Evolutionary conservation across 1,139 yeast species (phyloP).

Genomic region (Hemisphaericaspora xylofermentans): DNA sequence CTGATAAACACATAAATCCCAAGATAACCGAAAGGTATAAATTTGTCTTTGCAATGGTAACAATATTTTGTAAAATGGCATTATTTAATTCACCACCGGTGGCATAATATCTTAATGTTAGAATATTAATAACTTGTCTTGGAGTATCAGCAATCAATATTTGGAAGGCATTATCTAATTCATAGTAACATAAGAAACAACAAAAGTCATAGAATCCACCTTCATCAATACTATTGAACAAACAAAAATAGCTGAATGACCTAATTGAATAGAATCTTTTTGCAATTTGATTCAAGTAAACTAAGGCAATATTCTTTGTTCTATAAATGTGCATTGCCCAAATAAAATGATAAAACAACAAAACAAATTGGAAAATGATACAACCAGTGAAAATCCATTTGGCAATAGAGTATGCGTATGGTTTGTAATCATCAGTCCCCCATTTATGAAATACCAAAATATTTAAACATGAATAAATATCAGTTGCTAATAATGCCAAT

Average conservation of each 20-base stretch:
- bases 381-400: slow-evolving; percentile 86
- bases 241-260: slow-evolving; percentile 66
- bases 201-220: slow-evolving; percentile 68
- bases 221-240: slow-evolving; percentile 66
- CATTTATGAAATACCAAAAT: slow-evolving; percentile 75
- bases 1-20: slow-evolving; percentile 73
- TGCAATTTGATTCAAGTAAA: slow-evolving; percentile 69
- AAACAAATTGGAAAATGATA: slow-evolving; percentile 67
- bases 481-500: slow-evolving; percentile 63
- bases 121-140: slow-evolving; percentile 80
- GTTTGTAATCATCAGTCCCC: slow-evolving; percentile 56
- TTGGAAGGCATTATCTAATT: slow-evolving; percentile 63
- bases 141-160: slow-evolving; percentile 79
- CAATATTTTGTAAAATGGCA: slow-evolving; percentile 53
- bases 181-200: slow-evolving; percentile 65
- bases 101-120: slow-evolving; percentile 61
- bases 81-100: slow-evolving; percentile 44
- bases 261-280: slow-evolving; percentile 55
- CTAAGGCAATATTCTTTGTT: slow-evolving; percentile 65
- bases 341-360: slow-evolving; percentile 57
- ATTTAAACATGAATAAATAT: slow-evolving; percentile 76
- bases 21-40: slow-evolving; percentile 66
- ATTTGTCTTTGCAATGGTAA: slow-evolving; percentile 58
- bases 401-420: slow-evolving; percentile 57
- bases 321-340: slow-evolving; percentile 60